Conservation (phyloP, 371 early-diverging fungal genomes). For the Mortierella sp. region DNA sequence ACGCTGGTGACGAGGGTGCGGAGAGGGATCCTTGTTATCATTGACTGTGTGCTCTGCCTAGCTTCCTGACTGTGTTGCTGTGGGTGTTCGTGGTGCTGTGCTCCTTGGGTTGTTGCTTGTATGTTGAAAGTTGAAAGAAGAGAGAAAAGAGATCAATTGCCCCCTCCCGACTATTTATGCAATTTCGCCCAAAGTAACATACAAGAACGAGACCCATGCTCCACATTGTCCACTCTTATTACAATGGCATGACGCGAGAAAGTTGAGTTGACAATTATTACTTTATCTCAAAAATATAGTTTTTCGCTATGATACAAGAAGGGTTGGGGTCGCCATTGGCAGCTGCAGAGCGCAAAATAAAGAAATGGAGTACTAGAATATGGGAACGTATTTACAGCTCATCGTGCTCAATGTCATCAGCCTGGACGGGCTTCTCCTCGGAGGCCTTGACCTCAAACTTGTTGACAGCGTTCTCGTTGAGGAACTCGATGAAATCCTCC, state of each 20-base stretch:
- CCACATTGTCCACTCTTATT: neutral
- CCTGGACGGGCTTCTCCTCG: constrained; percentile 57
- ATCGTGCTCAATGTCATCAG: constrained; percentile 69
- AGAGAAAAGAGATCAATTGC: neutral
- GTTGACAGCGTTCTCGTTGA: constrained; percentile 74
- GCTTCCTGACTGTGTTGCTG: neutral
- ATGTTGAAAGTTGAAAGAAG: no score
- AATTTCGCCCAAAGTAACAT: neutral
- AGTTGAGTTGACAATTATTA: neutral
- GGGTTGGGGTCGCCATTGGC: neutral
- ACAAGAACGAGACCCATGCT: neutral
- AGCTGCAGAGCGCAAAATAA: neutral
- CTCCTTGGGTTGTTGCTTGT: neutral
- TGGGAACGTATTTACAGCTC: constrained; percentile 68
- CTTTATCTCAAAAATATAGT: neutral
- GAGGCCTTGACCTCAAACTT: constrained; percentile 50
- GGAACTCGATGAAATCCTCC: constrained; percentile 83
- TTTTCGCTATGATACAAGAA: constrained; percentile 1
- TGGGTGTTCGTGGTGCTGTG: neutral
- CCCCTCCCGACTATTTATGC: no score
- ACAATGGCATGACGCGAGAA: constrained; percentile 9
- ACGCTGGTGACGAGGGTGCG: neutral
- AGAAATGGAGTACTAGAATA: neutral
- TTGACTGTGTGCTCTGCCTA: neutral
- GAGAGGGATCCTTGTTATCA: constrained; percentile 8